Conservation (phyloP, 2,329 filamentous ascomycete species). For the Aspergillus sp. region DNA sequence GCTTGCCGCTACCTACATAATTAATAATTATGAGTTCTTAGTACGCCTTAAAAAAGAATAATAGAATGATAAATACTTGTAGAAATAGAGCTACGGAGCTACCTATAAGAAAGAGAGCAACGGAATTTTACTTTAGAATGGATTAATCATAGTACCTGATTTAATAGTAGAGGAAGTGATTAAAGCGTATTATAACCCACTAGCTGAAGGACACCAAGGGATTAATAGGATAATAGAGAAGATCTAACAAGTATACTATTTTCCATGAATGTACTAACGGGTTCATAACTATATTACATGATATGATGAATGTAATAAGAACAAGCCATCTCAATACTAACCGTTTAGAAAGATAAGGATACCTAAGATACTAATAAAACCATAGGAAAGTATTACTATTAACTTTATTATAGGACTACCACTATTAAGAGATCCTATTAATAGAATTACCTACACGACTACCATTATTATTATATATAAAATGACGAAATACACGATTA, state of each 20-base stretch:
- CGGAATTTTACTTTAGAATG: background rate
- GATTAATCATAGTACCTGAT: background rate
- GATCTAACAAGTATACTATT: background rate
- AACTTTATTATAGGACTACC: background rate
- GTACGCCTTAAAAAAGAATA: background rate
- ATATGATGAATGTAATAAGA: background rate
- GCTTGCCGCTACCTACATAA: background rate
- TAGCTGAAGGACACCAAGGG: background rate
- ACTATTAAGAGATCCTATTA: background rate
- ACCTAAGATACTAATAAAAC: background rate
- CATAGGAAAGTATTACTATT: slow-evolving; percentile 3
- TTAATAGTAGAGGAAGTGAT: background rate
- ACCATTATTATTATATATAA: background rate
- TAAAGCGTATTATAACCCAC: slow-evolving; percentile 1
- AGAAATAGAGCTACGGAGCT: background rate
- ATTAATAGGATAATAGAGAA: slow-evolving; percentile 4
- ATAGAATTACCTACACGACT: background rate
- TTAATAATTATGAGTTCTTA: slow-evolving; percentile 4
- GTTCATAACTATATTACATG: slow-evolving; percentile 4
- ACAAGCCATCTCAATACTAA: background rate
- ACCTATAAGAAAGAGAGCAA: background rate
- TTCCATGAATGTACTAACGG: slow-evolving; percentile 9
- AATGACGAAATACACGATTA: slow-evolving; percentile 2
- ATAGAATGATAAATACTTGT: background rate
- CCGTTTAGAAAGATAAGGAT: background rate